Base-by-base conservation (phyloP, 2,329 filamentous ascomycete genomes). In the Sporothrix brunneoviolacea region DNA sequence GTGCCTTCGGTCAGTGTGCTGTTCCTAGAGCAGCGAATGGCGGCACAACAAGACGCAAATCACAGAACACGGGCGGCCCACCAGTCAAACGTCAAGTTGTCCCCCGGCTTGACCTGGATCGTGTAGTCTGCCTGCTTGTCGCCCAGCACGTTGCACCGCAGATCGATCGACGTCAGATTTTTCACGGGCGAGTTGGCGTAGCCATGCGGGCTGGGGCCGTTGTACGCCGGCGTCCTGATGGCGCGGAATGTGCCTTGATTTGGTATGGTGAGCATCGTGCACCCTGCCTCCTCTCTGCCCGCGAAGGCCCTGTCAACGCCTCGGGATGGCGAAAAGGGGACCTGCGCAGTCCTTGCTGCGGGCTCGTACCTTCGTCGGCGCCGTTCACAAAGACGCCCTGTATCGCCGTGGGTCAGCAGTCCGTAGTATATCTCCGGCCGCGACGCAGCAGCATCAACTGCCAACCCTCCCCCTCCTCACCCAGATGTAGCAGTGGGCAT, bases 151-250 rank as follows among this genome's bases (percentile, higher is more conserved):
- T 69, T 70, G 63, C 67, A 69, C 22, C 62, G 60, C 48, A 68
- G 53, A 56, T 70, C 67, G 38, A 66, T 65, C 15, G 64, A 65
- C 40, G 57, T 54, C 37, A 70, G 55, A 51, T 69, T 64, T 48
- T 67, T 68, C 24, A 69, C 67, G 6, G 68, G 67, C 8, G 65
- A 66, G 55, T 69, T 68, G 38, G 64, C 60, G 57, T 67, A 70
- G 12, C 67, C 67, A 8, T 55, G 53, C 2, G 63, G 61, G 10
- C 62, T 63, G 7, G 62, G 62, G 6, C 61, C 64, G 40, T 68
- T 70, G 60, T 58, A 59, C 6, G 59, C 55, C 12, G 58, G 59
- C 3, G 53, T 55, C 8, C 59, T 50, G 30, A 60, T 57, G 15
- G 42, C 57, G 15, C 53, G 54, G 41, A 55, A 56, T 18, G 56